Evolutionary conservation across 441 rosid genomes (phyloP), one percentile per base, ranked within the genome.

Genomic region (Aquilaria agallochum): DNA sequence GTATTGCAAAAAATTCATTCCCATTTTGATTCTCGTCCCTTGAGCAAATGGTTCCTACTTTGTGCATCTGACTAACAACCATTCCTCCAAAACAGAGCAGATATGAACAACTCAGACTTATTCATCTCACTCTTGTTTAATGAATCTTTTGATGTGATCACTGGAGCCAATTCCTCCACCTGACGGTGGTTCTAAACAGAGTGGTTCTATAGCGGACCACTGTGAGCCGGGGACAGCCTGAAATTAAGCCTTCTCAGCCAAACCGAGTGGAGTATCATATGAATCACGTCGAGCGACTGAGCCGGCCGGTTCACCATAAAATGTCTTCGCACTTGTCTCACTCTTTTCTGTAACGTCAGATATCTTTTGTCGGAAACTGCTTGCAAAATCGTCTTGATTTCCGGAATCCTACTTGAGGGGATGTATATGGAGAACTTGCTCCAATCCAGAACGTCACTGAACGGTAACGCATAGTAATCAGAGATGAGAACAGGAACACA

Each of bases 361-460:
- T 83, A 80, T 40, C 70, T 64, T 31, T 68, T 60, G 52, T 50
- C 10, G 0, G 85, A 53, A 12, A 77, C 47, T 11, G 13, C 56
- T 70, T 68, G 50, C 59, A 77, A 44, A 6, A 78, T 74, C 6
- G 15, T 67, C 58, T 81, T 81, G 10, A 78, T 62, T 51, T 79
- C 78, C 0, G 79, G 58, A 9, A 79, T 79, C 65, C 75, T 74
- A 31, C 69, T 59, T 5, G 58, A 31, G 1, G 80, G 76, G 53
- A 82, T 51, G 31, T 79, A 68, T 10, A 82, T 57, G 1, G 82
- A 77, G 59, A 82, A 77, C 53, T 55, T 69, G 15, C 57, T 75
- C 83, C 83, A 82, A 51, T 80, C 67, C 31, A 82, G 78, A 4
- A 77, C 83, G 58, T 82, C 84, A 10, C 78, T 73, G 63, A 82